These are phyloP conservation scores for Fusarium falciforme DNA, from an alignment of 2,329 filamentous ascomycete genomes.

Conservation along the genomic window DNA sequence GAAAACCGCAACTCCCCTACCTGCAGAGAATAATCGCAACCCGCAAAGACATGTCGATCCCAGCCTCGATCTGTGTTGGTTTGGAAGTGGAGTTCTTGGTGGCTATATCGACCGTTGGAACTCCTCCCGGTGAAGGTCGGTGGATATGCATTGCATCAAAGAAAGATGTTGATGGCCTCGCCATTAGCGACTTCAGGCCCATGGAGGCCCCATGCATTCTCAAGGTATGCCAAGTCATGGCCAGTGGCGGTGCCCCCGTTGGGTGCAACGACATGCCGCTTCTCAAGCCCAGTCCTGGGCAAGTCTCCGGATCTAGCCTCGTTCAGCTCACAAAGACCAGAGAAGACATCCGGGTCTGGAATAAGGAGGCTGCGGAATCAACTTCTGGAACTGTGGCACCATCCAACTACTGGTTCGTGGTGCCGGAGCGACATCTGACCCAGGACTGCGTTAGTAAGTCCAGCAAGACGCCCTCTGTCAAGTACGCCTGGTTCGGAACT, in stretches of 20 bases:
- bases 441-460: conserved; percentile 25
- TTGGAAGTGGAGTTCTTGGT: conserved; percentile 46
- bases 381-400: neutral
- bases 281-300: conserved; percentile 9
- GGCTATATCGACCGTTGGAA: conserved; percentile 21
- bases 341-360: conserved; percentile 36
- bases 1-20: conserved; percentile 2
- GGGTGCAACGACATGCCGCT: conserved; percentile 25
- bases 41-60: conserved; percentile 6
- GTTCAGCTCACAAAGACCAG: conserved; percentile 17
- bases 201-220: conserved; percentile 18
- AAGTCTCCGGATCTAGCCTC: conserved; percentile 14
- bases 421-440: conserved; percentile 37
- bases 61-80: conserved; percentile 33
- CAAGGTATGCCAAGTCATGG: conserved; percentile 39
- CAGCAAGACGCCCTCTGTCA: conserved; percentile 24
- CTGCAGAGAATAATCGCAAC: neutral
- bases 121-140: conserved; percentile 6
- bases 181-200: conserved; percentile 22
- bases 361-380: neutral
- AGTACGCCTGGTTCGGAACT: conserved; percentile 40
- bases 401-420: conserved; percentile 37
- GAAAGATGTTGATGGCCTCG: conserved; percentile 15
- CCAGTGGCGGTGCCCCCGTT: conserved; percentile 29
- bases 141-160: conserved; percentile 25